Conservation (phyloP, 1,139 yeast species). For the Zygoascus sp. region DNA sequence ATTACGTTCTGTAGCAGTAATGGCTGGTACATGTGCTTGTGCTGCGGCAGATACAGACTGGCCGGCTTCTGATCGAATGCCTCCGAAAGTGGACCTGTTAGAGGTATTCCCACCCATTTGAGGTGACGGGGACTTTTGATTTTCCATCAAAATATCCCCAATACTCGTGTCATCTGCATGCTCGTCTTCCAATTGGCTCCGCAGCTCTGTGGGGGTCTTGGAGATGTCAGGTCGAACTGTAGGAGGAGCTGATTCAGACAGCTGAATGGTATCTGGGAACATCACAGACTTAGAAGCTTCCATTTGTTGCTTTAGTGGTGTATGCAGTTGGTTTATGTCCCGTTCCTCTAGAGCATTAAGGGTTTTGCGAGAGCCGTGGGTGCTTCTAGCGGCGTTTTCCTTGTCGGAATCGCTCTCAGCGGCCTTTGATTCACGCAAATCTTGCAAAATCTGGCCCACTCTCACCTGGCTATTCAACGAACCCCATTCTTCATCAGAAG, state of each 20-base stretch:
- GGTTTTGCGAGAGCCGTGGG: not conserved
- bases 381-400: not conserved
- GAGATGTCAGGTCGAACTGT: not conserved
- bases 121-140: not conserved
- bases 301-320: not conserved
- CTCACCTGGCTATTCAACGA: not conserved
- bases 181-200: not conserved
- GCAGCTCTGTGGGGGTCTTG: slow-evolving; percentile 2
- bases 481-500: slow-evolving; percentile 1
- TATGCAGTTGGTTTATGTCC: not conserved
- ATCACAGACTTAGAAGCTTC: not conserved
- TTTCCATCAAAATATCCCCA: not conserved
- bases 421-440: not conserved
- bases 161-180: not conserved
- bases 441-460: not conserved
- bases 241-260: not conserved
- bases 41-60: too few species aligned
- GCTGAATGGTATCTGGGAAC: not conserved
- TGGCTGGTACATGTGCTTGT: too few species aligned
- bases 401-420: not conserved
- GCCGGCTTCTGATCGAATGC: too few species aligned
- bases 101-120: not conserved
- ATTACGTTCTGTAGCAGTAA: not conserved
- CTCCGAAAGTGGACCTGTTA: not conserved
- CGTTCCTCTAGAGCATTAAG: not conserved